phyloP scores from a whole-genome alignment of 2,329 filamentous ascomycete genomes.

The Fusarium camptoceras region DNA sequence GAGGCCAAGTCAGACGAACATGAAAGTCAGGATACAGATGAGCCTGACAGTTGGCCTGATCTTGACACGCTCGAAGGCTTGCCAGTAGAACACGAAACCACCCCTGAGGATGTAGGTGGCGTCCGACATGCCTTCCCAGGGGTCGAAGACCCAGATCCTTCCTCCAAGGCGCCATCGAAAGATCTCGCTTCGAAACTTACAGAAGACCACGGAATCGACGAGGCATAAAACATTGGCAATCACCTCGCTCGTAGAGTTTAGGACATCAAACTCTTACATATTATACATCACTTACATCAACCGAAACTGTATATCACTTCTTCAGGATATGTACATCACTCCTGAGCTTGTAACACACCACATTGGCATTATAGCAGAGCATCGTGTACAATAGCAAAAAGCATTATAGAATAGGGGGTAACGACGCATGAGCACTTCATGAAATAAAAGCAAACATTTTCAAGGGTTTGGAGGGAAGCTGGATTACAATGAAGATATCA shows the following conservation, averaged over 20 bases:
- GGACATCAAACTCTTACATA: background rate
- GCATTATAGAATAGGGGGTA: background rate
- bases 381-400: slow-evolving; percentile 33
- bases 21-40: background rate
- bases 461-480: background rate
- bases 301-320: slow-evolving; percentile 24
- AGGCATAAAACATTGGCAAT: background rate
- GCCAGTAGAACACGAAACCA: background rate
- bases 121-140: background rate
- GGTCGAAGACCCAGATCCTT: background rate
- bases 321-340: slow-evolving; percentile 6
- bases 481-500: background rate
- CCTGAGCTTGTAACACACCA: background rate
- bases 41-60: slow-evolving; percentile 19
- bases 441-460: background rate
- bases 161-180: background rate
- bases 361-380: background rate
- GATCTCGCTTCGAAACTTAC: background rate
- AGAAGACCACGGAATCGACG: background rate
- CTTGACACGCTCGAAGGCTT: background rate
- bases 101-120: background rate
- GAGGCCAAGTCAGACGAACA: background rate
- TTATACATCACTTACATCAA: slow-evolving; percentile 3
- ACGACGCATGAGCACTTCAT: background rate
- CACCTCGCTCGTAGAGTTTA: background rate